phyloP scores from a whole-genome alignment of 2,329 filamentous ascomycete genomes.

The Aureobasidium sp. region DNA sequence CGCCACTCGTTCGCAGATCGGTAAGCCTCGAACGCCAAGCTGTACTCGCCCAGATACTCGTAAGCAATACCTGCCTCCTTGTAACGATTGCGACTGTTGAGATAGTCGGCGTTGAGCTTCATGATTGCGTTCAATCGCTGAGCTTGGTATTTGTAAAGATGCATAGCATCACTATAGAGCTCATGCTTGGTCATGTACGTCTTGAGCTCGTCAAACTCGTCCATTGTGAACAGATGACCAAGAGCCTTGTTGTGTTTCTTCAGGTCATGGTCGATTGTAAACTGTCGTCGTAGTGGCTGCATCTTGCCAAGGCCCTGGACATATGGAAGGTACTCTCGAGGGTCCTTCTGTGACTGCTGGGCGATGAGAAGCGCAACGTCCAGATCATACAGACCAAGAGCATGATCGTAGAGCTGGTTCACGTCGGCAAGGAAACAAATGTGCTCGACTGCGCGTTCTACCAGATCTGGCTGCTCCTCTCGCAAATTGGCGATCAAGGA shows the following conservation, averaged over 20 bases:
- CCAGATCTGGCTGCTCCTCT: conserved; percentile 60
- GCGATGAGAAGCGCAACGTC: conserved; percentile 85
- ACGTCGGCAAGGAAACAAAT: conserved; percentile 96
- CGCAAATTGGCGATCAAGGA: conserved; percentile 67
- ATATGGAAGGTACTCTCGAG: conserved; percentile 90
- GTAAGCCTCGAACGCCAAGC: conserved; percentile 73
- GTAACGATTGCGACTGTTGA: conserved; percentile 68
- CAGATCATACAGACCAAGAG: conserved; percentile 84
- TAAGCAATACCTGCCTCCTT: conserved; percentile 83
- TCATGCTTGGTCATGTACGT: conserved; percentile 70
- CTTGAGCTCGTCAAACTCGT: conserved; percentile 70
- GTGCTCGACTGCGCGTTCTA: conserved; percentile 86
- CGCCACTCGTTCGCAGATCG: conserved; percentile 82
- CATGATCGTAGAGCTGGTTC: conserved; percentile 83
- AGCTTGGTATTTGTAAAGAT: conserved; percentile 75
- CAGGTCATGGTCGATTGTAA: conserved; percentile 84
- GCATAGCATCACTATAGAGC: conserved; percentile 71
- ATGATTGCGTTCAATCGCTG: conserved; percentile 62
- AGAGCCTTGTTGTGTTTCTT: conserved; percentile 71
- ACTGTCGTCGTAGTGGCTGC: conserved; percentile 62
- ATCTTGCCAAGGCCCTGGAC: conserved; percentile 79
- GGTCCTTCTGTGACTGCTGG: conserved; percentile 93
- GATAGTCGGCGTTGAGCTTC: conserved; percentile 68
- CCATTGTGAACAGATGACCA: conserved; percentile 63
- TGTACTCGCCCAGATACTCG: conserved; percentile 72